These are phyloP conservation scores for Fagus crenata DNA, from an alignment of 306 rosid genomes.

Conservation along the genomic window DNA sequence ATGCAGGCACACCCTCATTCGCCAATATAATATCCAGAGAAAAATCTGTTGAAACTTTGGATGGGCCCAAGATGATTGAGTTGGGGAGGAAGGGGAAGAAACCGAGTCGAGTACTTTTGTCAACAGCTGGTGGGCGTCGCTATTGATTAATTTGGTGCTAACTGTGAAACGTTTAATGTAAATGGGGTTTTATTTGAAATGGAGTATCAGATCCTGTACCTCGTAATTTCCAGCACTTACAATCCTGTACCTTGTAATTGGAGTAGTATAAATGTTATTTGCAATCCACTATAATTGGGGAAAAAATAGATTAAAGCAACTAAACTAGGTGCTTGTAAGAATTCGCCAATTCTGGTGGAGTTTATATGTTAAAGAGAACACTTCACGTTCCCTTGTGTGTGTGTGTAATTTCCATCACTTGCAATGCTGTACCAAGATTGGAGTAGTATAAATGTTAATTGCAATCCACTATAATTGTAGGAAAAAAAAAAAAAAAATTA, in stretches of 20 bases:
- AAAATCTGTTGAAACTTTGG: conserved; percentile 42
- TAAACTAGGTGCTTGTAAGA: background rate
- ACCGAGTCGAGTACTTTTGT: conserved; percentile 70
- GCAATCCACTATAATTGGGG: background rate
- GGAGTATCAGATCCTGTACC: background rate
- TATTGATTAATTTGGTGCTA: conserved; percentile 45
- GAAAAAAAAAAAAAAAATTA: background rate
- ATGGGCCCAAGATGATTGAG: conserved; percentile 61
- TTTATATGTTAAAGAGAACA: background rate
- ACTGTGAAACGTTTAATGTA: background rate
- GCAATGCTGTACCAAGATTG: background rate
- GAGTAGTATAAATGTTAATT: background rate
- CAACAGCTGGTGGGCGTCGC: conserved; percentile 89
- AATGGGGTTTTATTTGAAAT: background rate
- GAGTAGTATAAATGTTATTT: background rate
- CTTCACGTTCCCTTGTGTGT: background rate
- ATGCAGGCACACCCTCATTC: conserved; percentile 60
- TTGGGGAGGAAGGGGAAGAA: conserved; percentile 87
- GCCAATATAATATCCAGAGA: conserved; percentile 69
- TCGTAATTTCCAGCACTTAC: conserved; percentile 1
- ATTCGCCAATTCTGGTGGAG: background rate
- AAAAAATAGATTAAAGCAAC: background rate
- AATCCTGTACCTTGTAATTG: background rate
- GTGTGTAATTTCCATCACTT: background rate
- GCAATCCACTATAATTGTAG: background rate